These are phyloP conservation scores for Pirum gemmata DNA, from an alignment of 78 protist genomes.

Conservation along the genomic window DNA sequence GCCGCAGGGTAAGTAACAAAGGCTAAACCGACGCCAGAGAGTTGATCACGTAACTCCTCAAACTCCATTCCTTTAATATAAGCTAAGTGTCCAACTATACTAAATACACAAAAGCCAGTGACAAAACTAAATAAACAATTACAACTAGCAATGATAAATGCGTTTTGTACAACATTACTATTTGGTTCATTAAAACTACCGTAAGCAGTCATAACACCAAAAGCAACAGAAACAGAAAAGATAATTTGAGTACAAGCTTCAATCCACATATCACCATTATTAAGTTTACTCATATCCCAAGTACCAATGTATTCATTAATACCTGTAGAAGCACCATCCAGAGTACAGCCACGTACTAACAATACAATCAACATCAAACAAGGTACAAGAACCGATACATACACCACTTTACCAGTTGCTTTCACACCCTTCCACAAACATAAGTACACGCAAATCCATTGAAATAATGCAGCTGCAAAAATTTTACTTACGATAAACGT, in stretches of 20 bases:
- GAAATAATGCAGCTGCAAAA: background rate
- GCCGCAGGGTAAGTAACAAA: conserved; percentile 21
- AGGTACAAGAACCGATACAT: background rate
- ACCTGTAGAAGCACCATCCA: conserved; percentile 9
- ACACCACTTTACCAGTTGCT: background rate
- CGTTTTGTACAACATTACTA: background rate
- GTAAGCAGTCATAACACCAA: background rate
- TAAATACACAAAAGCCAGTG: conserved; percentile 3
- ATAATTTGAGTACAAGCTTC: background rate
- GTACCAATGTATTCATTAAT: background rate
- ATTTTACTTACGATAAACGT: background rate
- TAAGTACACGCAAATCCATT: conserved; percentile 9
- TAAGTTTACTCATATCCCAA: background rate
- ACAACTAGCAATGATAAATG: background rate
- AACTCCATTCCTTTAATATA: background rate
- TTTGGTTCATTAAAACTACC: background rate
- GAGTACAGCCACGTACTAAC: background rate
- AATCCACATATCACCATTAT: conserved; percentile 1
- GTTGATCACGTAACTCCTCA: background rate
- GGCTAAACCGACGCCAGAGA: background rate
- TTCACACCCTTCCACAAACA: conserved; percentile 17
- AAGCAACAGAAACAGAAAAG: conserved; percentile 19
- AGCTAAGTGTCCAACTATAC: background rate
- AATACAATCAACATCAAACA: background rate
- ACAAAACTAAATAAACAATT: background rate